Conservation (phyloP, 1,284 basidiomycete genomes). For the Athelia sp. region DNA sequence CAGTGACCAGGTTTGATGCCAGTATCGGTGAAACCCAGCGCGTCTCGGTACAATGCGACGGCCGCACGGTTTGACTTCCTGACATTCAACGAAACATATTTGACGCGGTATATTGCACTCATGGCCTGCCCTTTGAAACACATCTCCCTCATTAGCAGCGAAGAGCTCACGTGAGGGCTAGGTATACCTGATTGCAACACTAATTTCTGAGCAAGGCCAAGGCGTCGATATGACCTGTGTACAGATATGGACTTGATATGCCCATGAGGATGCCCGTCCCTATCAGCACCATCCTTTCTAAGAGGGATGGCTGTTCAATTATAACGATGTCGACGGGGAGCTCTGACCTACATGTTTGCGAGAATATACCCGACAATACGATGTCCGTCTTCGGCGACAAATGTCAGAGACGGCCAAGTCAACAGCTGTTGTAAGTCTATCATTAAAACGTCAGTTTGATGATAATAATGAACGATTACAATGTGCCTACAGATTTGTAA, state of each 20-base stretch:
- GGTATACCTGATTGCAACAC: constrained; percentile 89
- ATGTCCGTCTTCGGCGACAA: constrained; percentile 93
- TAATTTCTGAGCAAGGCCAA: constrained; percentile 89
- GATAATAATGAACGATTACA: too few species aligned
- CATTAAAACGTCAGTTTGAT: too few species aligned
- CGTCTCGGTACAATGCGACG: constrained; percentile 82
- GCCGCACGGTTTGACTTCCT: constrained; percentile 92
- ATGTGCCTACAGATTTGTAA: constrained; percentile 33
- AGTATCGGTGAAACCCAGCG: constrained; percentile 83
- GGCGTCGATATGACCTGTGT: constrained; percentile 81
- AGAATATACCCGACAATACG: constrained; percentile 96
- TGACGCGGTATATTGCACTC: constrained; percentile 79
- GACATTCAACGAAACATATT: constrained; percentile 89
- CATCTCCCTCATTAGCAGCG: constrained; percentile 4
- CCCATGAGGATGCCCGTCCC: constrained; percentile 74
- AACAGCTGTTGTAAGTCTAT: constrained; percentile 92
- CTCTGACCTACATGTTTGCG: constrained; percentile 80
- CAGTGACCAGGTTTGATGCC: constrained; percentile 89
- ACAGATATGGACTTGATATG: constrained; percentile 97
- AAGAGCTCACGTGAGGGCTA: not conserved
- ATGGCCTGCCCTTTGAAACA: constrained; percentile 79
- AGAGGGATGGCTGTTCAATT: constrained; percentile 34
- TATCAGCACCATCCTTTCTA: constrained; percentile 59
- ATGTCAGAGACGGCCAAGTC: constrained; percentile 96
- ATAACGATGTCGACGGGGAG: constrained; percentile 3